A percentile compares a stretch with the other conserved stretches of the same genome.
Evolutionary conservation across 2,329 filamentous ascomycete species (phyloP).

Genomic region (Didymellaceae sp.): DNA sequence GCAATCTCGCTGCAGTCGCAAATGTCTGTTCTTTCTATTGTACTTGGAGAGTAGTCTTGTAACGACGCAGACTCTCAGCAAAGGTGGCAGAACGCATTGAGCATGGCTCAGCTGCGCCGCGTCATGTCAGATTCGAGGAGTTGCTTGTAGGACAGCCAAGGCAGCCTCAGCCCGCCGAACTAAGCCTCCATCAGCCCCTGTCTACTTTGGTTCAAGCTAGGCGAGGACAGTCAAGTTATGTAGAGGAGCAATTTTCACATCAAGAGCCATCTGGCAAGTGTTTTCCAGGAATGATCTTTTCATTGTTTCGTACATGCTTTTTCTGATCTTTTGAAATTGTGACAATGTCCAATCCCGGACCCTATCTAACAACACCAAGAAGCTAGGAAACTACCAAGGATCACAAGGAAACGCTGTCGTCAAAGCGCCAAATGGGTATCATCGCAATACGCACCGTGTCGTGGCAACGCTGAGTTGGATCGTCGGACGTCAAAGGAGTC

Average conservation of each 20-base stretch:
- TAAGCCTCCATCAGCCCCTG: conserved; percentile 35
- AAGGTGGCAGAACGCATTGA: conserved; percentile 36
- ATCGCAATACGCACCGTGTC: conserved; percentile 29
- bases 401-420: conserved; percentile 12
- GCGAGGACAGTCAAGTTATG: neutral
- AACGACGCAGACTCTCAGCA: conserved; percentile 36
- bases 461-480: conserved; percentile 12
- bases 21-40: conserved; percentile 22
- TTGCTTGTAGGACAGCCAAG: conserved; percentile 21
- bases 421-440: conserved; percentile 34
- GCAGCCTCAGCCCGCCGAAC: conserved; percentile 30
- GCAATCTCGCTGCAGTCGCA: conserved; percentile 9
- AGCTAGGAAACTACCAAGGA: conserved; percentile 16
- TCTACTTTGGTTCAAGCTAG: conserved; percentile 9
- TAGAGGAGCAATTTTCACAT: neutral
- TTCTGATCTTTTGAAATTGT: conserved; percentile 12
- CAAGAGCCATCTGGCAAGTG: neutral
- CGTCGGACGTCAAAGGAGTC: conserved; percentile 9
- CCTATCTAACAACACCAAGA: conserved; percentile 18
- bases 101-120: conserved; percentile 23
- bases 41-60: conserved; percentile 41
- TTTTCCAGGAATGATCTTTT: conserved; percentile 6
- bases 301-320: conserved; percentile 25
- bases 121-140: conserved; percentile 17
- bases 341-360: neutral